Evolutionary conservation across 768 basidiomycete species (phyloP), one percentile per base, ranked within the genome.

Genomic region (Psilocybe cubensis): DNA sequence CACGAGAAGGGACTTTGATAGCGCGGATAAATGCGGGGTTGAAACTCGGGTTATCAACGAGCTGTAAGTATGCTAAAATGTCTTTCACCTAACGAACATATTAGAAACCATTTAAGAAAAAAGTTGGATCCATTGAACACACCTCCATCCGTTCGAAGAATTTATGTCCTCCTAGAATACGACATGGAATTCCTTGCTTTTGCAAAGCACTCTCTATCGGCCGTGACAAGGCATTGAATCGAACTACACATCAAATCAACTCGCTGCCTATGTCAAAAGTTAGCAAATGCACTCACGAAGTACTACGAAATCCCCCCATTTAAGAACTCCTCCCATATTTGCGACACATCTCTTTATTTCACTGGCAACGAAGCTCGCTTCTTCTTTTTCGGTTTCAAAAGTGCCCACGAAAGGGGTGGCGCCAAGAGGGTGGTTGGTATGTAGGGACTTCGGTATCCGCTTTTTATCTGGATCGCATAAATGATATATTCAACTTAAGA

Each of bases 141-240:
- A 86, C 89, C 79, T 94, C 93, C 65, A 84, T 68, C 17, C 92
- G 84, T 61, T 94, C 91, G 63, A 95, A 95, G 79, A 94, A 94
- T 66, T 87, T 90, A 66, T 90, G 89, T 0, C 92, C 92, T 20
- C 85, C 88, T 2, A 95, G 79, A 47, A 95, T 82, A 56, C 84
- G 75, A 63, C 82, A 84, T 1, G 92, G 92, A 35, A 96, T 90
- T n/a, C 85, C 83, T 60, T 87, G 84, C 59, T 82, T 86, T 66
- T 92, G 91, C 21, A 96, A 71, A 0, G 88, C 86, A 12, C 79
- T 81, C 72, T 95, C 94, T 29, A 95, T 81, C 0, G 78, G 76
- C 28, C 92, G 81, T 0, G 91, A 93, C 4, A 93, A 74, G 0
- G 92, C 88, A 68, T 90, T 94, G 64, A 86, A 92, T 25, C 94